These are phyloP conservation scores for Dendrothele bispora DNA, from an alignment of 768 basidiomycete genomes.

Conservation along the genomic window DNA sequence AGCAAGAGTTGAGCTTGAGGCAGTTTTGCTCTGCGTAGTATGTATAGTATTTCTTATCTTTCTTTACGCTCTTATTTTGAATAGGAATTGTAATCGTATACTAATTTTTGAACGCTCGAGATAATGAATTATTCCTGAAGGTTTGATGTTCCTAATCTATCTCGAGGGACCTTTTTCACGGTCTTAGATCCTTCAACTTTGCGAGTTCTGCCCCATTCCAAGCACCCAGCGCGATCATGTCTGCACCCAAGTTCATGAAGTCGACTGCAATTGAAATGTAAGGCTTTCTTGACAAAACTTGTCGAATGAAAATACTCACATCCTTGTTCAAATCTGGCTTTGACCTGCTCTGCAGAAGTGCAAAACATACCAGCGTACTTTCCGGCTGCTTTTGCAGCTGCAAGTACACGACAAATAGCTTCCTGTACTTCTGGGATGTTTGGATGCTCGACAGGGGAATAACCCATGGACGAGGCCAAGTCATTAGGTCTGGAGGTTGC, in stretches of 20 bases:
- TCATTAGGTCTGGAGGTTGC: slow-evolving; percentile 15
- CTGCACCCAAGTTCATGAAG: slow-evolving; percentile 18
- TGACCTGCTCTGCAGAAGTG: slow-evolving; percentile 13
- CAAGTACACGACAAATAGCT: slow-evolving; percentile 12
- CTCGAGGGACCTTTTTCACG: neutral
- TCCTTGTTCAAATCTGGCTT: slow-evolving; percentile 15
- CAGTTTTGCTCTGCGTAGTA: too few relatives aligned
- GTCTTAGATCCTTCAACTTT: slow-evolving; percentile 9
- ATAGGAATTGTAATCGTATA: too few relatives aligned
- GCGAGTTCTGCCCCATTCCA: slow-evolving; percentile 15
- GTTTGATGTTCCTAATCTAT: neutral
- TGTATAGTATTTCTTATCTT: too few relatives aligned
- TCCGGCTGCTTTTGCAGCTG: slow-evolving; percentile 16
- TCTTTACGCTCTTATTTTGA: too few relatives aligned
- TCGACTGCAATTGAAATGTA: slow-evolving; percentile 9
- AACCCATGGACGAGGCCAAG: slow-evolving; percentile 17
- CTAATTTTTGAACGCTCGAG: too few relatives aligned
- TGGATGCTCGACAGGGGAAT: slow-evolving; percentile 11
- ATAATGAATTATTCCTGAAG: too few relatives aligned
- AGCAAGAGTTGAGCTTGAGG: too few relatives aligned
- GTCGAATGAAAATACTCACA: slow-evolving; percentile 14
- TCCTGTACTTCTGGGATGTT: slow-evolving; percentile 18
- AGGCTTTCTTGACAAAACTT: neutral
- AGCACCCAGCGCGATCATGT: slow-evolving; percentile 12
- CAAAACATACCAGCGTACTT: slow-evolving; percentile 21